Evolutionary conservation across 108 stramenopile genomes (phyloP).

Genomic region (Skeletonema marinoi): DNA sequence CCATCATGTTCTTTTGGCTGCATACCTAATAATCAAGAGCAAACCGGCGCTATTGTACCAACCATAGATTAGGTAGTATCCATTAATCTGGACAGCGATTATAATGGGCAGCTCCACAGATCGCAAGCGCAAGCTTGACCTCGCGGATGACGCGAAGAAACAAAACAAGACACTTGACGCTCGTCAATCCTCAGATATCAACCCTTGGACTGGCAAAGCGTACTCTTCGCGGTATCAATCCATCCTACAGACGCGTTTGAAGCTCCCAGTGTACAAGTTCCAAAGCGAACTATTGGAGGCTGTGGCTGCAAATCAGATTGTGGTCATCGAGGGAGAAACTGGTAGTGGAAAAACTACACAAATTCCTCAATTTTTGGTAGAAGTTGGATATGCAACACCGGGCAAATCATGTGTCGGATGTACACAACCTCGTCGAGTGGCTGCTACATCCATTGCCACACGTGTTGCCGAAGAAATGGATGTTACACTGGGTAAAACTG

Average conservation of each 20-base stretch:
- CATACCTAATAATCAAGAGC: background rate
- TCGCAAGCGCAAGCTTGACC: slow-evolving; percentile 39
- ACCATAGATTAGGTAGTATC: too few species aligned
- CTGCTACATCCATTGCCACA: slow-evolving; percentile 95
- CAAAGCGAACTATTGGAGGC: slow-evolving; percentile 87
- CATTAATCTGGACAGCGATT: too few species aligned
- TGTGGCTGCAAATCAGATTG: slow-evolving; percentile 88
- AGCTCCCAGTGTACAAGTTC: slow-evolving; percentile 97
- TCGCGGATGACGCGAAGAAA: slow-evolving; percentile 5
- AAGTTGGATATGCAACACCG: slow-evolving; percentile 76
- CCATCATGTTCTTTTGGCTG: background rate
- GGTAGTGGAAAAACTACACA: slow-evolving; percentile 95
- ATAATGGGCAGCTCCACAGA: slow-evolving; percentile 2
- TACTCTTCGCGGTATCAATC: slow-evolving; percentile 66
- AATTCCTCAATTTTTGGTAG: slow-evolving; percentile 96
- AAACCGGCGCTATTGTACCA: background rate
- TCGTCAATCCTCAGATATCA: slow-evolving; percentile 58
- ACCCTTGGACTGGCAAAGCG: slow-evolving; percentile 88
- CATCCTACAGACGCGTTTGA: slow-evolving; percentile 77
- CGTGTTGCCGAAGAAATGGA: slow-evolving; percentile 99
- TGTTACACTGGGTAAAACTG: slow-evolving; percentile 92
- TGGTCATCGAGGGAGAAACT: slow-evolving; percentile 98
- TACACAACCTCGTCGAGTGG: slow-evolving; percentile 98
- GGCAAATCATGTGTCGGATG: slow-evolving; percentile 89
- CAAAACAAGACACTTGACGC: slow-evolving; percentile 19